Evolutionary conservation across 2,329 filamentous ascomycete species (phyloP), one percentile per base, ranked within the genome.

Genomic region (Didymella pinodella): DNA sequence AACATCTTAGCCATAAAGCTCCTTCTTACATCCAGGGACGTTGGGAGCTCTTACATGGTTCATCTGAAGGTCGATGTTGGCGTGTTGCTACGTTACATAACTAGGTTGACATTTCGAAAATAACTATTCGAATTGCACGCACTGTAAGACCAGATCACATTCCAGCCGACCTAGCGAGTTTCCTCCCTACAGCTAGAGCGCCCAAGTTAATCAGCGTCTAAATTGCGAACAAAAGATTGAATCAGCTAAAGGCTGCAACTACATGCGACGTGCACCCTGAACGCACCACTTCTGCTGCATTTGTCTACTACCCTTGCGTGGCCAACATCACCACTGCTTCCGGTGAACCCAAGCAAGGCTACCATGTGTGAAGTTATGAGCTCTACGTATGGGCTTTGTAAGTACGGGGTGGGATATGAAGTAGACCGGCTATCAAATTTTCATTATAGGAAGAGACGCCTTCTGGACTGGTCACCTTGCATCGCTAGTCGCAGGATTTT

Each of bases 21-120:
- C 11, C 4, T 18, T 40, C n/a, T 11, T 41, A 11, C 38, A 11
- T 41, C 20, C 6, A 14, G 11, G 25, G 7, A 20, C 20, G 14
- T 11, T 16, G 11, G 18, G 22, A 41, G 5, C 8, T 6, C 38
- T 25, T 7, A 41, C 38, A 64, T 87, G 81, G 58, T 87, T 87
- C 85, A 87, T 87, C 62, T 88, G 83, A 0, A 87, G 56, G 56
- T 87, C 87, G 65, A 88, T 86, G 60, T 87, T 84, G 38, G 81
- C 77, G 51, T 86, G 84, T n/a, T 36, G 32, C 32, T 18, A 18
- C 18, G 18, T 18, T 18, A 18, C 18, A 18, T 18, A 18, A 18
- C 18, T 18, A 18, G 18, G 18, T 18, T 18, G 18, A 18, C 18
- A 18, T 18, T 18, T 18, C 18, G 18, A 18, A 18, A 18, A 18